These are phyloP conservation scores for Sextonia rubra DNA, from an alignment of 164 flowering plant species.

Conservation along the genomic window DNA sequence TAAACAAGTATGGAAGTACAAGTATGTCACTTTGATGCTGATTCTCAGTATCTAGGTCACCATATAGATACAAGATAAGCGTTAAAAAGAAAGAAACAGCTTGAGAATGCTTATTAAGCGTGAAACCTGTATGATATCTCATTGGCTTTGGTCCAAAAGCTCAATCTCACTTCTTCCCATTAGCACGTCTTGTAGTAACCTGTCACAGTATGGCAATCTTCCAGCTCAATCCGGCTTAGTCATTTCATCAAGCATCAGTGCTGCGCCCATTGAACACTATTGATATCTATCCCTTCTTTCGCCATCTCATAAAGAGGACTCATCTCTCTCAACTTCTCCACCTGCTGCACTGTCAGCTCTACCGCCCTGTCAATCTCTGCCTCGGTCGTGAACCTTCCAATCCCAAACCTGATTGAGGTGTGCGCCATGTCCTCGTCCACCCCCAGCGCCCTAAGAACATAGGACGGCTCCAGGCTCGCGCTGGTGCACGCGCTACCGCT, in stretches of 20 bases:
- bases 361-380: conserved; percentile 84
- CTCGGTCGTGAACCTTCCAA: conserved; percentile 96
- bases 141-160: no score
- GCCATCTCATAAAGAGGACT: conserved; percentile 99
- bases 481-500: conserved; percentile 98
- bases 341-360: conserved; percentile 83
- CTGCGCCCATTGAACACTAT: conserved; percentile 88
- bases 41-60: no score
- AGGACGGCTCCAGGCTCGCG: conserved; percentile 94
- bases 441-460: conserved; percentile 91
- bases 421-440: conserved; percentile 99
- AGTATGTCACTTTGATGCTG: no score
- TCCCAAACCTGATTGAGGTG: conserved; percentile 92
- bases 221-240: not conserved
- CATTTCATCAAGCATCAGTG: conserved; percentile 39
- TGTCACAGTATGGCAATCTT: no score
- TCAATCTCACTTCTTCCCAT: no score
- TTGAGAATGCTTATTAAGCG: no score
- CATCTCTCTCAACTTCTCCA: conserved; percentile 91
- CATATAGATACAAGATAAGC: no score
- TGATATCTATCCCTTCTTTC: conserved; percentile 88
- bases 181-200: no score
- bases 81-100: no score
- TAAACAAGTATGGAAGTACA: no score
- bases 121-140: no score